Percentiles rank a stretch among this genome's conserved stretches.
Conservation (phyloP, 441 rosid genomes). For the Corymbia calophylla region DNA sequence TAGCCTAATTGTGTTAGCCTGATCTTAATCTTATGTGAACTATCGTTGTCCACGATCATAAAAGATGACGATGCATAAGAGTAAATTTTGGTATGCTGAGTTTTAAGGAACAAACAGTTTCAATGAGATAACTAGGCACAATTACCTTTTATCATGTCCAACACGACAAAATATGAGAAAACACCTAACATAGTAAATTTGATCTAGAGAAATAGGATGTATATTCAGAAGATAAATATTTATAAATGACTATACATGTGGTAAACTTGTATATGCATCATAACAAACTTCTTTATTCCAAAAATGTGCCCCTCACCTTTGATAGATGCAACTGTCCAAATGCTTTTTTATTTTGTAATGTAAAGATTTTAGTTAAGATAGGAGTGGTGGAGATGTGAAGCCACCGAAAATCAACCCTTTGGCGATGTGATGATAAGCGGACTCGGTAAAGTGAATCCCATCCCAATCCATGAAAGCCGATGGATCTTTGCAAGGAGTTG, state of each 20-base stretch:
- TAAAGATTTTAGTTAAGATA: background rate
- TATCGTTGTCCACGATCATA: background rate
- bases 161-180: background rate
- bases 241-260: background rate
- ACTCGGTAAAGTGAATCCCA: constrained; percentile 69
- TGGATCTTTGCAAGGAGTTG: constrained; percentile 43
- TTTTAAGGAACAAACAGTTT: background rate
- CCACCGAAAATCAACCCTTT: constrained; percentile 36
- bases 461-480: constrained; percentile 53
- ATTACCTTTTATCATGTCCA: background rate
- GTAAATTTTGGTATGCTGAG: background rate
- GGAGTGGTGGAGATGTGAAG: constrained; percentile 35
- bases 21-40: background rate
- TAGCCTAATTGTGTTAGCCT: background rate
- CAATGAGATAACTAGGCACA: background rate
- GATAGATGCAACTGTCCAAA: background rate
- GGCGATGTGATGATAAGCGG: constrained; percentile 48
- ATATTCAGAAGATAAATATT: background rate
- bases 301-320: background rate
- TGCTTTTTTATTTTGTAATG: background rate
- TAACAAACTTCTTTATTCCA: background rate
- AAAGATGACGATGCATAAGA: background rate
- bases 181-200: background rate
- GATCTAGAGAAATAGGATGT: background rate
- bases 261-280: background rate